These are phyloP conservation scores for Bruguiera gymnorhiza DNA, from an alignment of 345 rosid species.

Conservation along the genomic window DNA sequence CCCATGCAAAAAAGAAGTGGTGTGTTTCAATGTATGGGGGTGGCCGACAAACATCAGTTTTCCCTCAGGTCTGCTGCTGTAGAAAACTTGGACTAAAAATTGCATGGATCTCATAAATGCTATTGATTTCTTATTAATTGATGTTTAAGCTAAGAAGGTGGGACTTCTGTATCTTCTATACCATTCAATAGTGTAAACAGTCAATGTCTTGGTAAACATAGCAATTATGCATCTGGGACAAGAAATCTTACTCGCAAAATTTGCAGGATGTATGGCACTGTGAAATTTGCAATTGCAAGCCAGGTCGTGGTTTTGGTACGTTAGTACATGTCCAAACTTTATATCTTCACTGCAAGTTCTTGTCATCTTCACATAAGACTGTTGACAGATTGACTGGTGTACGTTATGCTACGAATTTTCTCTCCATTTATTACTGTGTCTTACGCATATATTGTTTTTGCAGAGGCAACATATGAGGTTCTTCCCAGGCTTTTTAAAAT, in stretches of 20 bases:
- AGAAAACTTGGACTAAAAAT: neutral
- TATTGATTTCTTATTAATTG: neutral
- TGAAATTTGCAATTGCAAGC: slow-evolving; percentile 93
- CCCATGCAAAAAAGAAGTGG: slow-evolving; percentile 95
- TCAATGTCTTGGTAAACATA: no score
- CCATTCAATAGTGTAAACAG: no score
- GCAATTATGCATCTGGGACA: neutral
- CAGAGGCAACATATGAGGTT: slow-evolving; percentile 97
- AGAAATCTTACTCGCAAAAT: slow-evolving; percentile 12
- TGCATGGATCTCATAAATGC: neutral
- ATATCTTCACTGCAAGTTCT: neutral
- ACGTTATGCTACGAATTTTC: neutral
- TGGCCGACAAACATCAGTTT: slow-evolving; percentile 92
- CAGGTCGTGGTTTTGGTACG: slow-evolving; percentile 99
- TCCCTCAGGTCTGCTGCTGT: slow-evolving; percentile 76
- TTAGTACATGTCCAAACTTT: neutral
- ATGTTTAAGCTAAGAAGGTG: slow-evolving; percentile 4
- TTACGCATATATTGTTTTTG: slow-evolving; percentile 22
- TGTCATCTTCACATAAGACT: neutral
- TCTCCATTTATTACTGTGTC: slow-evolving; percentile 1
- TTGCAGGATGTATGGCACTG: slow-evolving; percentile 98
- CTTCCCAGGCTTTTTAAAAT: slow-evolving; percentile 98
- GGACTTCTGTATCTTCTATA: neutral
- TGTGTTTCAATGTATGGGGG: slow-evolving; percentile 98
- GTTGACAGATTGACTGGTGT: neutral